Conservation (phyloP, 2,329 filamentous ascomycete genomes). For the Stachybotrys chlorohalonatus region DNA sequence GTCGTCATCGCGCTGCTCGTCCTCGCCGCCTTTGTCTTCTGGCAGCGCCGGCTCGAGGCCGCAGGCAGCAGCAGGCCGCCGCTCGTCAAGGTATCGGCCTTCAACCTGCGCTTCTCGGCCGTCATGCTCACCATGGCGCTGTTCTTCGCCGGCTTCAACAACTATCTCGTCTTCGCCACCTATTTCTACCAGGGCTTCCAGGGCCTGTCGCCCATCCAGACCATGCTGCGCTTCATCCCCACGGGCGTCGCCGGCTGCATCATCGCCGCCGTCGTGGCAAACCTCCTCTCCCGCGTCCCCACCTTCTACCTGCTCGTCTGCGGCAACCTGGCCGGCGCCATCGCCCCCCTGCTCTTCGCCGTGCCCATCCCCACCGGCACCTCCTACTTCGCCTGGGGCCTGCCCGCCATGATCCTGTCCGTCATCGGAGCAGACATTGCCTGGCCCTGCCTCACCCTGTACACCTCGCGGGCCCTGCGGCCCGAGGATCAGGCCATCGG, state of each 20-base stretch:
- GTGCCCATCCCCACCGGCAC: conserved; percentile 51
- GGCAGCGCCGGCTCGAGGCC: conserved; percentile 41
- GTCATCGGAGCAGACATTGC: conserved; percentile 59
- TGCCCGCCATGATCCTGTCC: conserved; percentile 56
- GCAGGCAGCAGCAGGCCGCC: conserved; percentile 30
- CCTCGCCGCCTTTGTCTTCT: conserved; percentile 46
- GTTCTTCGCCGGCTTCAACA: conserved; percentile 61
- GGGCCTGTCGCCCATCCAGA: conserved; percentile 51
- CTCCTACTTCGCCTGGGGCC: conserved; percentile 58
- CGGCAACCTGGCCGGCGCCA: conserved; percentile 45
- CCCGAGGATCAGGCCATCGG: conserved; percentile 57
- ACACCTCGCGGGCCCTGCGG: conserved; percentile 54
- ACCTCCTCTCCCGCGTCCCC: conserved; percentile 47
- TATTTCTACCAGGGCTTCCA: conserved; percentile 65
- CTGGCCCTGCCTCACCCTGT: conserved; percentile 57
- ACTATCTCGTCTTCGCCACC: conserved; percentile 57
- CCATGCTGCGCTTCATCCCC: conserved; percentile 59
- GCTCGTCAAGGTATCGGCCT: conserved; percentile 59
- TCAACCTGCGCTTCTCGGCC: conserved; percentile 51
- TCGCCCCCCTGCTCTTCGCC: conserved; percentile 53
- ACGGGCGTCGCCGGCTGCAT: conserved; percentile 51
- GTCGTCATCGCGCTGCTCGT: conserved; percentile 50
- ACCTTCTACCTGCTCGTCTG: conserved; percentile 48
- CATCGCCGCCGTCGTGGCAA: conserved; percentile 46
- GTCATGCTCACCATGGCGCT: conserved; percentile 57